Evolutionary conservation across 495 filamentous ascomycete species (phyloP).

Genomic region (Xylaria bambusicola): DNA sequence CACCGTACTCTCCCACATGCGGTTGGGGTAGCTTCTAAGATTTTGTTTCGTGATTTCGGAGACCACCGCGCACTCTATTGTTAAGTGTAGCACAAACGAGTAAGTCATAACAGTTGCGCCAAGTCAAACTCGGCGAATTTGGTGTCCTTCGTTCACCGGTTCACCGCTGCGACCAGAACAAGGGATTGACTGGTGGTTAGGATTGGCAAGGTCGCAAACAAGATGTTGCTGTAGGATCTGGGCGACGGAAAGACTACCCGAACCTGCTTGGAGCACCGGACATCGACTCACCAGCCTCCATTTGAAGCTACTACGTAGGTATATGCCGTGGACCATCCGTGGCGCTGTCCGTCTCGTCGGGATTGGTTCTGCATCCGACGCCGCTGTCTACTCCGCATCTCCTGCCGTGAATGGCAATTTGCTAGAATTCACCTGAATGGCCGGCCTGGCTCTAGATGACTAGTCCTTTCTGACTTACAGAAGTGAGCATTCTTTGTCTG

Average conservation of each 20-base stretch:
- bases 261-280: neutral
- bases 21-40: too few species aligned
- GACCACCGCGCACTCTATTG: too few species aligned
- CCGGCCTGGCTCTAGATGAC: neutral
- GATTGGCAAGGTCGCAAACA: conserved; percentile 5
- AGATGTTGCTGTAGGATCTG: too few species aligned
- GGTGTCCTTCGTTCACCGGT: neutral
- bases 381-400: conserved; percentile 1
- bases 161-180: neutral
- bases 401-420: neutral
- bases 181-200: neutral
- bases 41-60: too few species aligned
- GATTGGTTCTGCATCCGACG: conserved; percentile 8
- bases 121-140: neutral
- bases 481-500: neutral
- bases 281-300: neutral
- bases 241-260: neutral
- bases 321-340: neutral
- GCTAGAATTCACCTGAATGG: neutral
- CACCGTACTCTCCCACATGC: too few species aligned
- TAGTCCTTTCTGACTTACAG: neutral
- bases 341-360: neutral
- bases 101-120: too few species aligned
- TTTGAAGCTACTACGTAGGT: neutral
- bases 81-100: too few species aligned